Evolutionary conservation across 2,329 filamentous ascomycete genomes (phyloP).

Genomic region (Aspergillus sclerotialis): DNA sequence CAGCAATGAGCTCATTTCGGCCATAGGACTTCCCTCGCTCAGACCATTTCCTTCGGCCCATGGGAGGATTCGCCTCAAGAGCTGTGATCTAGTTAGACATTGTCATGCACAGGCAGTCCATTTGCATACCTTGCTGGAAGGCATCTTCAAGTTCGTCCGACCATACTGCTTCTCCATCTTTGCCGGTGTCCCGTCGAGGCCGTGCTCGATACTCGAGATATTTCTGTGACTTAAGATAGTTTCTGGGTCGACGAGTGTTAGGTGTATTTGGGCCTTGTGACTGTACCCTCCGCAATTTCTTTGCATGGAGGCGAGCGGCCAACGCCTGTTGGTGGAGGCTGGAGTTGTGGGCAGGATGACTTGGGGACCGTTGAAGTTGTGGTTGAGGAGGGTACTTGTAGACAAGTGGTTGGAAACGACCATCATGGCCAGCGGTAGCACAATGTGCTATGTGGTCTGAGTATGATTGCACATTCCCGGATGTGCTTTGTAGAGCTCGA

Average conservation of each 20-base stretch:
- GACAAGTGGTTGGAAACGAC: slow-evolving; percentile 27
- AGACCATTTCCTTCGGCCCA: slow-evolving; percentile 50
- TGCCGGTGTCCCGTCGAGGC: slow-evolving; percentile 36
- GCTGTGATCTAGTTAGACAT: slow-evolving; percentile 30
- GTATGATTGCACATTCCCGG: slow-evolving; percentile 38
- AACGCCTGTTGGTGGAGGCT: slow-evolving; percentile 23
- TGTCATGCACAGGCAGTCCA: too few species aligned
- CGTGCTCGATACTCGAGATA: slow-evolving; percentile 39
- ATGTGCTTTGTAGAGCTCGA: slow-evolving; percentile 35
- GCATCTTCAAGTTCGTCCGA: slow-evolving; percentile 41
- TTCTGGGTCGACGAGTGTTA: slow-evolving; percentile 21
- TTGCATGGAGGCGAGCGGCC: slow-evolving; percentile 25
- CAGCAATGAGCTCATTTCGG: slow-evolving; percentile 56
- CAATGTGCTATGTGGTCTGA: slow-evolving; percentile 24
- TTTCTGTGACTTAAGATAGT: slow-evolving; percentile 36
- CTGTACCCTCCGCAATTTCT: slow-evolving; percentile 29
- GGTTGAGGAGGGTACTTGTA: slow-evolving; percentile 30
- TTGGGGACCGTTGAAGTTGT: slow-evolving; percentile 18
- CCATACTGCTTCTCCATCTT: slow-evolving; percentile 40
- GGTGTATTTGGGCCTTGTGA: slow-evolving; percentile 22
- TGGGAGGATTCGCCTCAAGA: slow-evolving; percentile 49
- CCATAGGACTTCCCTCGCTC: slow-evolving; percentile 49
- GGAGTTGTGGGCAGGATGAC: slow-evolving; percentile 16
- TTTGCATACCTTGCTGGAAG: slow-evolving; percentile 38
- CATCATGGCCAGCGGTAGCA: slow-evolving; percentile 23